Evolutionary conservation across 345 rosid species (phyloP).

Genomic region (Hypericum androsaemum): DNA sequence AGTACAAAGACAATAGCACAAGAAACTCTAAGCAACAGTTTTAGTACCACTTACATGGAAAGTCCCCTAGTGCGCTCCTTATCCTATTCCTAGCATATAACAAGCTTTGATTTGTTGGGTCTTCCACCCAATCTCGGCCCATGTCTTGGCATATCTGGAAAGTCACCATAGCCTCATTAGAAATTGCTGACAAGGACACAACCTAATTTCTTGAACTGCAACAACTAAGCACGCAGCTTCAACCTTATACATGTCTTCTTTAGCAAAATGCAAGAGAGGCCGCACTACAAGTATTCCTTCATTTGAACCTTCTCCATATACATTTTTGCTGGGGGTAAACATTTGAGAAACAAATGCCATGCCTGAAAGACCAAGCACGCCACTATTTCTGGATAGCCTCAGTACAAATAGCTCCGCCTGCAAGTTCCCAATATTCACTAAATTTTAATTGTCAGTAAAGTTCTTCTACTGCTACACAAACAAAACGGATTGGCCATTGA

Average conservation of each 20-base stretch:
- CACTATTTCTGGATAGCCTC: slow-evolving; percentile 80
- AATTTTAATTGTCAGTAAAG: background rate
- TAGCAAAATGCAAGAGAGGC: slow-evolving; percentile 61
- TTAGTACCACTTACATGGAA: slow-evolving; percentile 41
- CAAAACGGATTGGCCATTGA: no score
- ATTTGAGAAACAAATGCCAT: slow-evolving; percentile 72
- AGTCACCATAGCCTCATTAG: background rate
- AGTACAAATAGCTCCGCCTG: slow-evolving; percentile 89
- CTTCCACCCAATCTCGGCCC: slow-evolving; percentile 63
- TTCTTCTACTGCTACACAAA: background rate
- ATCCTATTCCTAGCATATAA: slow-evolving; percentile 80
- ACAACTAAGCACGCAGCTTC: no score
- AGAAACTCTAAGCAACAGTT: background rate
- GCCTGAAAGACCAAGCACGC: slow-evolving; percentile 95
- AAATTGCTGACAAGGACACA: background rate
- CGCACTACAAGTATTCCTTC: slow-evolving; percentile 60
- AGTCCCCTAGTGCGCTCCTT: slow-evolving; percentile 46
- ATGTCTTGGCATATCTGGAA: slow-evolving; percentile 58
- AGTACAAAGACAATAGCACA: background rate
- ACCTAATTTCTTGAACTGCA: no score
- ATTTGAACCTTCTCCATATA: slow-evolving; percentile 20
- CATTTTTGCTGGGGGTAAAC: slow-evolving; percentile 29
- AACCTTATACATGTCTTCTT: slow-evolving; percentile 82
- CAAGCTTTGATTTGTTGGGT: slow-evolving; percentile 69
- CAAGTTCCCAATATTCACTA: slow-evolving; percentile 23